Conservation (phyloP, 2,329 filamentous ascomycete genomes). For the Trichoderma sp. region DNA sequence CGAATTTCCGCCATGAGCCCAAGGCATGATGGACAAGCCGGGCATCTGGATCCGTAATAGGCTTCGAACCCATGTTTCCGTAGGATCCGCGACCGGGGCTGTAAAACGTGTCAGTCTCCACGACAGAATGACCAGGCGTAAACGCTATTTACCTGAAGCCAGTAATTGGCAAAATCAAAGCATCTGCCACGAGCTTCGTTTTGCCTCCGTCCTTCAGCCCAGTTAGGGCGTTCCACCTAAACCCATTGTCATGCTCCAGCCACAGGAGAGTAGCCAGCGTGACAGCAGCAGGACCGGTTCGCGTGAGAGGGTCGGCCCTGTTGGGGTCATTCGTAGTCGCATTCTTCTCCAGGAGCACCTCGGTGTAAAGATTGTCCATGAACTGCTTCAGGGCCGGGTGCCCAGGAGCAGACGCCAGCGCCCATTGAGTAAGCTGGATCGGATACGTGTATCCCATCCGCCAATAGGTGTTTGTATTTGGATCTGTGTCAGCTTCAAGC, state of each 20-base stretch:
- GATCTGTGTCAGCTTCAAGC: conserved; percentile 28
- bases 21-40: conserved; percentile 26
- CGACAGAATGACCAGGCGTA: too few relatives aligned
- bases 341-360: neutral
- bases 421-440: conserved; percentile 29
- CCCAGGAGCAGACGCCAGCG: conserved; percentile 26
- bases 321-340: conserved; percentile 1
- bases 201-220: conserved; percentile 26
- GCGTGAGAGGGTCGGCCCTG: conserved; percentile 24
- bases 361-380: conserved; percentile 23
- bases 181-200: conserved; percentile 25
- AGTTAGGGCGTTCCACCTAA: conserved; percentile 28
- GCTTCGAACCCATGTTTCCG: conserved; percentile 28
- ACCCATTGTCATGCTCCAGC: conserved; percentile 23
- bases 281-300: conserved; percentile 29
- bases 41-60: conserved; percentile 25
- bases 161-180: conserved; percentile 27
- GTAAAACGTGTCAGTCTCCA: neutral
- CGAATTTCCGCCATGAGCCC: conserved; percentile 27
- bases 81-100: conserved; percentile 27
- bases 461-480: conserved; percentile 26
- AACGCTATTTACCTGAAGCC: conserved; percentile 26
- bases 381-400: conserved; percentile 26
- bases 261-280: conserved; percentile 25
- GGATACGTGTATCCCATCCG: conserved; percentile 30